Base-by-base conservation (phyloP, 805 yeast species). In the Wickerhamomyces strasburgensis region DNA sequence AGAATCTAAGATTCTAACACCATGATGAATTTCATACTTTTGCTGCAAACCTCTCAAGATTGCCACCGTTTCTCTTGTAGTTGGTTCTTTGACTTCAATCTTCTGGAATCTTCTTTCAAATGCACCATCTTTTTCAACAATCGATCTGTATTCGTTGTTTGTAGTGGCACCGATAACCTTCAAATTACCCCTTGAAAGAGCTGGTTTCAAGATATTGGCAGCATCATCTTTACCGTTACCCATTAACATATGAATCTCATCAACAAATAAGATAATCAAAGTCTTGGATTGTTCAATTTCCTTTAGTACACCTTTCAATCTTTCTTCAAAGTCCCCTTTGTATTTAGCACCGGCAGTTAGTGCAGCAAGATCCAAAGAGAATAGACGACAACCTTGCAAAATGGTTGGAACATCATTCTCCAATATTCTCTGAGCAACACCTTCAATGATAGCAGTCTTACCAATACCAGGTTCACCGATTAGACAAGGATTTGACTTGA, bases 391-490 rank as follows among this genome's bases (percentile, higher is more conserved):
- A 40, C 78, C 78, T 43, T 84, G 84, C 48, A 93, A 70, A 45
- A 90, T 86, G 18, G 79, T 75, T 29, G 98, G 98, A 13, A 93
- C 96, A 62, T 93, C 98, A 46, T 85, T 85, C 56, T 93, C 97
- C 42, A 93, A 79, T 46, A 93, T 87, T 65, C 98, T 75, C 64
- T 90, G 98, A 10, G 98, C 98, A 39, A 93, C 97, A 54, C 98
- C 98, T 67, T 93, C 98, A 35, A 93, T 96, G 52, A 93, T 90
- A 21, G 95, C 85, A 27, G 98, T 93, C 67, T 93, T 93, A 72
- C 98, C 98, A 37, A 93, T 97, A 78, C 98, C 98, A 29, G 98
- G 96, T 56, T 93, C 98, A 72, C 98, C 98, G 54, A 93, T 88
- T 42, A 93, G 67, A 52, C 95, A 93, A 13, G 98, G 96, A 58